Evolutionary conservation across 2,329 filamentous ascomycete species (phyloP), one percentile per base, ranked within the genome.

Genomic region (Chalaropsis ovoidea): DNA sequence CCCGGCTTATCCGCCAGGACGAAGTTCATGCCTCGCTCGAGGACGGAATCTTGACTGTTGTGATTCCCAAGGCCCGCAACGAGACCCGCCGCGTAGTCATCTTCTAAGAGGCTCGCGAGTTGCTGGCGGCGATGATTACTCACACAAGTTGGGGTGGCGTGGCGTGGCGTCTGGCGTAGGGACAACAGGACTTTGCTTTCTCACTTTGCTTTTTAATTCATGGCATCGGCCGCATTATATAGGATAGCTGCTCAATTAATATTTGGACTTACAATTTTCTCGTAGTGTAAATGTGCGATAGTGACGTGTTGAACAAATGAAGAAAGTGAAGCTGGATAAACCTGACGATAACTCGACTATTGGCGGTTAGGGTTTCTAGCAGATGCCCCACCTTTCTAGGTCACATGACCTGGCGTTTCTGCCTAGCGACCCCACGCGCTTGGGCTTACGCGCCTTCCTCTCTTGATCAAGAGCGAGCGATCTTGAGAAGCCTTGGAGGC

Each of bases 31-130:
- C 87, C 62, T 79, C 73, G 64, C 81, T 89, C 70, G 81, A 83
- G 74, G 81, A 89, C 68, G 87, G 87, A 35, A 78, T 89, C 69
- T 77, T 90, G 69, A 82, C 74, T 70, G 79, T 90, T 67, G 72
- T 78, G 31, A 81, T 89, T 19, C 87, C 87, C 62, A 89, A 88
- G 79, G 81, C 82, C 27, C 82, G 80, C 76, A 77, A 78, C 68
- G 79, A 82, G 74, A 71, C 75, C 42, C 78, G 80, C 70, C 82
- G 81, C 74, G 84, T 87, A 70, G 70, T 74, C 39, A 78, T 86
- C 71, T 74, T 77, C 72, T 84, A 78, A 77, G 66, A 54, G 35
- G 31, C 3, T 42, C 8, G 42, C 22, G 8, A 8, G 17, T 11
- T 43, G 42, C 6, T 35, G 3, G 41, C 27, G 15, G 1, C 4